phyloP scores from a whole-genome alignment of 768 basidiomycete species.

The Melanogaster broomeanus region DNA sequence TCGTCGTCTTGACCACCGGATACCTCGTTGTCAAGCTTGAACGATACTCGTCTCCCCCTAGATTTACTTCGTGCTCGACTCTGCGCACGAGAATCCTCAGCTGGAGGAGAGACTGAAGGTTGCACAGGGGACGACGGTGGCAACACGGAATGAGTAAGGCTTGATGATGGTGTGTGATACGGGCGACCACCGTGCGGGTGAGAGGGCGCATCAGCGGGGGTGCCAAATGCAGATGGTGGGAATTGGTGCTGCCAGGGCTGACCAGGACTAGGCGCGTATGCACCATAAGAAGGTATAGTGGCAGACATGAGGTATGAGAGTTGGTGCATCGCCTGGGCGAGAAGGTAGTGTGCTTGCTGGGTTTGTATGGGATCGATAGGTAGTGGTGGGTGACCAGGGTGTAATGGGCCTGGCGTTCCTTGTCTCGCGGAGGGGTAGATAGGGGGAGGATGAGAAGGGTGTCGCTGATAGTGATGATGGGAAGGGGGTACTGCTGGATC shows the following conservation, averaged over 20 bases:
- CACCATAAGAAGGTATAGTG: constrained; percentile 26
- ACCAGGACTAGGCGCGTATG: constrained; percentile 17
- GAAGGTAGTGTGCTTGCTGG: constrained; percentile 39
- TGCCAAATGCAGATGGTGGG: constrained; percentile 8
- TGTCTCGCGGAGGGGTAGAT: constrained; percentile 18
- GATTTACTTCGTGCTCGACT: constrained; percentile 51
- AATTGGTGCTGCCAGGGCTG: constrained; percentile 21
- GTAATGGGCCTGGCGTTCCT: constrained; percentile 16
- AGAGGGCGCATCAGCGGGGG: constrained; percentile 11
- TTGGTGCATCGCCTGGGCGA: constrained; percentile 43
- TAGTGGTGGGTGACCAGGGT: constrained; percentile 29
- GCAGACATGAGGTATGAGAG: constrained; percentile 40
- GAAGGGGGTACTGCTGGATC: constrained; percentile 22
- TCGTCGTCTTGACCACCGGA: constrained; percentile 5
- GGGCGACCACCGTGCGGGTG: constrained; percentile 19
- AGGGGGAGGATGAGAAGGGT: constrained; percentile 16
- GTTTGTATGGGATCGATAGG: constrained; percentile 29
- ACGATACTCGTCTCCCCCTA: constrained; percentile 58
- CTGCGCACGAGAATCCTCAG: constrained; percentile 34
- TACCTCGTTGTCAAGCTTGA: constrained; percentile 41
- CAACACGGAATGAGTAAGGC: constrained; percentile 46
- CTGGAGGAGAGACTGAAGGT: constrained; percentile 39
- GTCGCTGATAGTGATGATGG: constrained; percentile 19
- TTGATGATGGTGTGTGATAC: constrained; percentile 37
- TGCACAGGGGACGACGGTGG: constrained; percentile 54